These are phyloP conservation scores for Tilletia setariae DNA, from an alignment of 1,284 basidiomycete species.

Conservation along the genomic window DNA sequence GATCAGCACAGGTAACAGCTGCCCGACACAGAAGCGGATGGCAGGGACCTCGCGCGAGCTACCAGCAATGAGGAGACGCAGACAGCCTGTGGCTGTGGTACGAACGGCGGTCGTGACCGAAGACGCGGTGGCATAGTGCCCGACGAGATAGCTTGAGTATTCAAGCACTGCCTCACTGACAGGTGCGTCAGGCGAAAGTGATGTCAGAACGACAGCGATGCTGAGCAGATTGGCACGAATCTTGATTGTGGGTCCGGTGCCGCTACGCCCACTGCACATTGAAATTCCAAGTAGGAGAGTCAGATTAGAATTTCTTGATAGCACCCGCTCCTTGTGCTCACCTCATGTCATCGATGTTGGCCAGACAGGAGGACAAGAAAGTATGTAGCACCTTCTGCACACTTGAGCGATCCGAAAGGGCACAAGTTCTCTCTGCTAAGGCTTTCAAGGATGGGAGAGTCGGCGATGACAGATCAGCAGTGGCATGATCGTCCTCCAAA, in stretches of 20 bases:
- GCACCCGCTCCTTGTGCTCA: conserved; percentile 46
- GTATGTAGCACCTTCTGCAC: conserved; percentile 69
- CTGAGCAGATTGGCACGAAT: conserved; percentile 87
- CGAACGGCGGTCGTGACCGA: conserved; percentile 63
- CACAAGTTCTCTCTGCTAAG: conserved; percentile 39
- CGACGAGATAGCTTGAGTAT: conserved; percentile 77
- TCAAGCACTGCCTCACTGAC: conserved; percentile 75
- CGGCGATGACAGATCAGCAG: conserved; percentile 35
- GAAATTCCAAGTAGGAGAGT: neutral
- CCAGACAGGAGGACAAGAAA: conserved; percentile 75
- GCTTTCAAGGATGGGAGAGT: conserved; percentile 42
- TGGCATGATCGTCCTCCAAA: conserved; percentile 38
- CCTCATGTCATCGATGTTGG: conserved; percentile 89
- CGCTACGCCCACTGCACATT: conserved; percentile 57
- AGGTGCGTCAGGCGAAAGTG: conserved; percentile 67
- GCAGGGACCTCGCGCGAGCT: conserved; percentile 61
- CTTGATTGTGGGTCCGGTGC: conserved; percentile 73
- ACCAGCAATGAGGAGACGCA: conserved; percentile 71
- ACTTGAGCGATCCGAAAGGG: conserved; percentile 48
- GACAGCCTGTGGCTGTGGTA: conserved; percentile 81
- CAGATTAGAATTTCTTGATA: too few species aligned
- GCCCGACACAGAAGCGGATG: conserved; percentile 70
- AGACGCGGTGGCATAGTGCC: conserved; percentile 61
- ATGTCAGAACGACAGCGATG: conserved; percentile 77
- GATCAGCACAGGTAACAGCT: conserved; percentile 75